Evolutionary conservation across 208 protist genomes (phyloP), one percentile per base, ranked within the genome.

Genomic region (Leptomonas seymouri): DNA sequence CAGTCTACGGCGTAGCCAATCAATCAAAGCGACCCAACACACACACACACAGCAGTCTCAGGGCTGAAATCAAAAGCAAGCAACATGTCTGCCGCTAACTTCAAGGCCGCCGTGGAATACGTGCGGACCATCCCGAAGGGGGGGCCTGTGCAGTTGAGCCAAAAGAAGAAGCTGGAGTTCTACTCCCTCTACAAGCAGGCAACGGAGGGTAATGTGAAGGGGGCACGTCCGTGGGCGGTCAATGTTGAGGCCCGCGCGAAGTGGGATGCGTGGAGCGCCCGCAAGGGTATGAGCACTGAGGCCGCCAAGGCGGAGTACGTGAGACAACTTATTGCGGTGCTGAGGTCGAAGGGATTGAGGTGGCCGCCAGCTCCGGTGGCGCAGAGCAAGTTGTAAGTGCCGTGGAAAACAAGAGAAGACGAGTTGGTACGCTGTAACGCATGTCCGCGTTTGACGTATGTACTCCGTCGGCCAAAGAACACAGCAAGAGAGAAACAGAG

Each of bases 171-270:
- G 71, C 89, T 99, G 8, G 69, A 95, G 74, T 87, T 98, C 65
- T 99, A 99, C 82, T 89, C 76, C n/a, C 76, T 98, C 18, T 99
- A 86, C 90, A 99, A 99, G 89, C 98, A 99, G 85, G 97, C 91
- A 41, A 99, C 93, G 39, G 95, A 96, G 71, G 98, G 98, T 9
- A 91, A 98, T 51, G 90, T 96, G 61, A 86, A 84, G 68, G 93
- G 90, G 42, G 59, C 69, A 23, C 94, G 93, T 81, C 94, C 94
- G 60, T 98, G 91, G 87, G 89, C 90, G 9, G 90, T 98, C n/a
- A 85, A 97, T 66, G 23, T 98, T 34, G 91, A 96, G 84, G 89
- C 90, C 14, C 87, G 93, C 58, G 94, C 94, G 72, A 99, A 99
- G 85, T 98, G 92, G 87, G 91, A 98, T 68, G 96, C 95, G 18